Base-by-base conservation (phyloP, 2,329 filamentous ascomycete genomes). In the Scortechinia acanthostroma region DNA sequence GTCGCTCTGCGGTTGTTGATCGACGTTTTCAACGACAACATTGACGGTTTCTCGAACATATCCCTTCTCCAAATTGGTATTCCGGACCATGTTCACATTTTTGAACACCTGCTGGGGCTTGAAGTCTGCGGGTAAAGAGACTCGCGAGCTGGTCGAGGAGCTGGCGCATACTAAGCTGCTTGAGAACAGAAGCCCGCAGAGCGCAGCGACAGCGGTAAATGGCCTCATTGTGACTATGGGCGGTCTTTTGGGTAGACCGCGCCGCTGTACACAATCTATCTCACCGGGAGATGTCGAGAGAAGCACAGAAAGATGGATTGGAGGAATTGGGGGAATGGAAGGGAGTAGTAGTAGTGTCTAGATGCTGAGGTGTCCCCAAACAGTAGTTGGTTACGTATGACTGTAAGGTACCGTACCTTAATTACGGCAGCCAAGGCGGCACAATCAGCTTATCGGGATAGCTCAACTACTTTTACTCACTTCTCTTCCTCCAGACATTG, bases 1-100 rank as follows among this genome's bases (percentile, higher is more conserved):
- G 56, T 85, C 75, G 50, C 69, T 73, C 58, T 88, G 83, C 25
- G 82, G 70, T 50, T 74, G 63, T 48, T 69, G 69, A 58, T 77
- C 80, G 52, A 80, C 69, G 60, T 88, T 88, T 65, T 87, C 79
- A 51, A 88, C 76, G 33, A 87, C 73, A 4, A 86, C 75, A 64
- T 87, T 86, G 66, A 86, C 70, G 0, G 76, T 80, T 60, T 88
- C 83, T 50, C 78, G 69, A 2, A 76, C 71, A 55, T 86, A 88
- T 20, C 71, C 74, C 66, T 86, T 88, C 56, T 87, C 83, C 49
- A 87, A 61, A 59, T 86, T 87, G 54, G 81, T 80, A 47, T 73
- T 81, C 51, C 82, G 75, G 45, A 88, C 74, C 25, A 88, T 59
- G 58, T 88, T 87, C 54, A 69, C 69, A 64, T 88, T 86, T 60